These are phyloP conservation scores for Leccinum imitatum DNA, from an alignment of 768 basidiomycete species.

Conservation along the genomic window DNA sequence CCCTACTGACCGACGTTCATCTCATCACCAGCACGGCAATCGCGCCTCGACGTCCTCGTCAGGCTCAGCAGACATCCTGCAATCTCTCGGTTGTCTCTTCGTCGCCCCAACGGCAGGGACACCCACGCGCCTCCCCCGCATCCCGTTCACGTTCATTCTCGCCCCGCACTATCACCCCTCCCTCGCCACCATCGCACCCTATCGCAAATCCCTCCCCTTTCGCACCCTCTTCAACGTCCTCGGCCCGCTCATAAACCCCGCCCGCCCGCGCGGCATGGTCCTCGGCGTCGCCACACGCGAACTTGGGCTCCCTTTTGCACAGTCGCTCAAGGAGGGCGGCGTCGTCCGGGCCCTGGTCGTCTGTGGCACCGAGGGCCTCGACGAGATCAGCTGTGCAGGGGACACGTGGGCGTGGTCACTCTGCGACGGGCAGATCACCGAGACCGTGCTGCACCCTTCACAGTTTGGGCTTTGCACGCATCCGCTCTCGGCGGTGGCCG, in stretches of 20 bases:
- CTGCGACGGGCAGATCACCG: conserved; percentile 61
- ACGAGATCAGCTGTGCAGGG: conserved; percentile 95
- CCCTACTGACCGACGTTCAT: not conserved
- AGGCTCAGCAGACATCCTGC: conserved; percentile 90
- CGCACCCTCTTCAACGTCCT: conserved; percentile 96
- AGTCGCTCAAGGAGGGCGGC: conserved; percentile 67
- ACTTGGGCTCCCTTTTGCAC: conserved; percentile 80
- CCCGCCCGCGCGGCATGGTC: conserved; percentile 82
- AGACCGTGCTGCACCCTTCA: conserved; percentile 60
- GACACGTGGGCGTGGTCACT: conserved; percentile 85
- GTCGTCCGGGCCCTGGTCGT: conserved; percentile 88
- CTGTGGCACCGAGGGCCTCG: conserved; percentile 86
- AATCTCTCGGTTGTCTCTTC: conserved; percentile 80
- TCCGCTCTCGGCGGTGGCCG: conserved; percentile 65
- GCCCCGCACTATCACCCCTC: conserved; percentile 93
- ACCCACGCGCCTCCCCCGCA: conserved; percentile 48
- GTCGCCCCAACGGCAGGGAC: conserved; percentile 51
- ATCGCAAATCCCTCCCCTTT: conserved; percentile 85
- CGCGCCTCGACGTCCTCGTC: conserved; percentile 91
- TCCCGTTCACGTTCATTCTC: conserved; percentile 91
- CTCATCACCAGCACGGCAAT: conserved; percentile 69
- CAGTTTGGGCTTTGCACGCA: conserved; percentile 78
- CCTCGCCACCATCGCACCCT: conserved; percentile 77
- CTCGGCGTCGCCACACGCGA: conserved; percentile 84
- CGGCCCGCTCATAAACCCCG: conserved; percentile 93